These are phyloP conservation scores for Didymosphaeria variabile DNA, from an alignment of 2,329 filamentous ascomycete species.

Conservation along the genomic window DNA sequence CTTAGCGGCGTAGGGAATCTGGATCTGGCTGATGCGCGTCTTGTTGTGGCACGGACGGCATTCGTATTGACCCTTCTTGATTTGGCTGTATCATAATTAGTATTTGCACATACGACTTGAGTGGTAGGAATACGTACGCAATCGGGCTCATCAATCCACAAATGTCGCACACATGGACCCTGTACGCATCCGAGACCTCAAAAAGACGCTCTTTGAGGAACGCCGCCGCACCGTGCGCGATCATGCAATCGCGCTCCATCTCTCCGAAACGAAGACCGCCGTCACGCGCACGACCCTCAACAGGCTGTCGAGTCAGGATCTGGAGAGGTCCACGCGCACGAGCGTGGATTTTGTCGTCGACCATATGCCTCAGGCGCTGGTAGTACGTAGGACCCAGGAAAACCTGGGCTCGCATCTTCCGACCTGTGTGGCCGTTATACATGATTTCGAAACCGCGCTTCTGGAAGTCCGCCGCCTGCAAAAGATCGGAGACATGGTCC, in stretches of 20 bases:
- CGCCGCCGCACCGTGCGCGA: constrained; percentile 95
- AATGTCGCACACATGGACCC: constrained; percentile 98
- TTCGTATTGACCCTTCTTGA: constrained; percentile 95
- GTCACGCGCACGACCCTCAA: constrained; percentile 97
- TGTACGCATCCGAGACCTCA: constrained; percentile 96
- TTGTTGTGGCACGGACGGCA: constrained; percentile 99
- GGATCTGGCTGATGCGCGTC: constrained; percentile 96
- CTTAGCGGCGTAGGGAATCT: constrained; percentile 98
- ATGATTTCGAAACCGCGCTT: constrained; percentile 97
- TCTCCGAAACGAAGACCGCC: constrained; percentile 99
- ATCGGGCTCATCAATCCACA: constrained; percentile 99
- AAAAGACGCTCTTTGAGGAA: constrained; percentile 98
- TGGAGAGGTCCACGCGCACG: constrained; percentile 95
- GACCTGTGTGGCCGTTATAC: constrained; percentile 98
- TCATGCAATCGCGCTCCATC: constrained; percentile 99
- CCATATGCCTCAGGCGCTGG: constrained; percentile 98
- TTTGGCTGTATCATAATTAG: constrained; percentile 67
- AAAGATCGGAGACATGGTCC: constrained; percentile 85
- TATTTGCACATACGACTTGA: neutral
- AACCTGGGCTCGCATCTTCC: constrained; percentile 90
- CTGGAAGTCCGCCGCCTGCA: constrained; percentile 92
- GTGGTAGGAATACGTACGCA: constrained; percentile 74
- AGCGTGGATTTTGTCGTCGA: constrained; percentile 99
- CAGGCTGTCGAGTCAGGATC: constrained; percentile 95
- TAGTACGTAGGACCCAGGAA: constrained; percentile 99